Evolutionary conservation across 495 filamentous ascomycete species (phyloP).

Genomic region (Penicillium turbatum): DNA sequence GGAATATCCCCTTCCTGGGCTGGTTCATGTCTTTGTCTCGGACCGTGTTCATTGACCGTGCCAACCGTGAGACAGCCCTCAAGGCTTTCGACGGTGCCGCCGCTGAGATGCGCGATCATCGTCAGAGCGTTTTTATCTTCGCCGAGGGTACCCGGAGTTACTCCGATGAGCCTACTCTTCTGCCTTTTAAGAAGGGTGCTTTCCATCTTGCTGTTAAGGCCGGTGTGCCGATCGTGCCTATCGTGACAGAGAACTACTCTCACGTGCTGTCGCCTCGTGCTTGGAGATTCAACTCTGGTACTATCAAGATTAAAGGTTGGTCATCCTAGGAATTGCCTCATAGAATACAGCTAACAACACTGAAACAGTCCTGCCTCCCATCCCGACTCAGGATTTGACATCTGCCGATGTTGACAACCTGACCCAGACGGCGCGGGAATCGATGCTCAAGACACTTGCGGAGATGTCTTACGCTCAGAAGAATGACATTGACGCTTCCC

Average conservation of each 20-base stretch:
- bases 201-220: constrained; percentile 96
- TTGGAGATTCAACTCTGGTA: constrained; percentile 66
- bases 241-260: constrained; percentile 81
- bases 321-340: neutral
- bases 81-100: constrained; percentile 82
- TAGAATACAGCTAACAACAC: neutral
- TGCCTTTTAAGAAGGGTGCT: constrained; percentile 96
- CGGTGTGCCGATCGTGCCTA: constrained; percentile 83
- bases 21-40: constrained; percentile 94
- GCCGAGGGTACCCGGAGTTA: constrained; percentile 93
- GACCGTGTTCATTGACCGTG: constrained; percentile 91
- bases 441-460: constrained; percentile 75
- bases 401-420: constrained; percentile 78
- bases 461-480: constrained; percentile 47
- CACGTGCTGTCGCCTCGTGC: constrained; percentile 70
- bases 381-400: constrained; percentile 73
- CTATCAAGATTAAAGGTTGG: constrained; percentile 75
- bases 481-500: constrained; percentile 17
- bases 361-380: constrained; percentile 70
- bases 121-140: constrained; percentile 91
- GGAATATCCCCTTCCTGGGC: constrained; percentile 78
- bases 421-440: constrained; percentile 61
- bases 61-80: constrained; percentile 73
- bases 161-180: constrained; percentile 67
- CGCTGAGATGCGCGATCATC: constrained; percentile 64